Evolutionary conservation across 2,329 filamentous ascomycete species (phyloP), one percentile per base, ranked within the genome.

Genomic region (Xylaria sp.): DNA sequence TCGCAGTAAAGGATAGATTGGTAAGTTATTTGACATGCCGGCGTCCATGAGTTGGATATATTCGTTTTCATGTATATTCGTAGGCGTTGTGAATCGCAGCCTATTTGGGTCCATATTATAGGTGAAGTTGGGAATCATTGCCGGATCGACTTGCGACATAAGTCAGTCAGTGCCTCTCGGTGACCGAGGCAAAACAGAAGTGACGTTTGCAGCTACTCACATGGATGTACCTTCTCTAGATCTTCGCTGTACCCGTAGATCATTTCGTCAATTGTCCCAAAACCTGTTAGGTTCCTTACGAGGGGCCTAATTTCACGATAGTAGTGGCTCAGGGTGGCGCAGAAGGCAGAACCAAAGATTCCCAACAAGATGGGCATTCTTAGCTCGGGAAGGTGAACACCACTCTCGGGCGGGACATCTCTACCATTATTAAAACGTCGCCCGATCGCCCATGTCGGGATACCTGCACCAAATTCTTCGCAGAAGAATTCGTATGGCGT

Each of bases 1-100:
- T 10, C 95, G 88, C 17, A 99, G 87, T 3, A 98, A 84, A 0
- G 95, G 95, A 74, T 99, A 99, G 41, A 98, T 93, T 1, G 95
- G 95, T 8, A 99, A 82, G 72, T 99, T 99, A 74, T 99, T 98
- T 67, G 91, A 96, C 95, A 99, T 99, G 52, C 95, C 95, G 1
- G 95, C 93, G 75, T 99, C 95, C 93, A 97, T 98, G 15, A 94
- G 83, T 66, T 91, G 89, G 17, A 94, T 82, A 73, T 96, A 90
- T 44, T 88, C 82, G 13, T 83, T 83, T 17, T 86, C 81, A 70
- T 91, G 88, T 38, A 97, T 86, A 60, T 87, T 92, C 31, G 89
- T 85, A 0, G 95, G 93, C n/a, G 90, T 90, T 0, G 91, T 91
- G 0, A 85, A 77, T 0, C 92, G 90, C 6, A 99, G 81, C 63